Base-by-base conservation (phyloP, 768 basidiomycete genomes). In the Hericium alpestre region DNA sequence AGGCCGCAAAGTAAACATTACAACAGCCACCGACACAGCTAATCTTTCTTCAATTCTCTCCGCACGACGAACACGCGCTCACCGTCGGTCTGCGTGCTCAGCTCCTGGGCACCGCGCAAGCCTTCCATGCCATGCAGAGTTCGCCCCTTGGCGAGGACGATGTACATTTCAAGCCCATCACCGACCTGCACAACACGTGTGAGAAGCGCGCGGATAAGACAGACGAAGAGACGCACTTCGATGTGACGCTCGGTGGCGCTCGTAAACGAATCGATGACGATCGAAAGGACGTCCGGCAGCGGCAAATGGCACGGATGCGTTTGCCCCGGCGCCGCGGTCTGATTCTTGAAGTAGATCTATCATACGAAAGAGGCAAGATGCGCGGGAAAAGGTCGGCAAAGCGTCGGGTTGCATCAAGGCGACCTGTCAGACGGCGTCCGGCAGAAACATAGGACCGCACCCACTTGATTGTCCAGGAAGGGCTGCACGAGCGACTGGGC, bases 271-370 rank as follows among this genome's bases (percentile, higher is more conserved):
- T 99, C 95, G 59, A 92, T 88, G 64, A 97, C 91, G 68, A 99
- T 81, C 32, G 81, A 74, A 55, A 96, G 74, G 8, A 97, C 93
- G 11, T 83, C 83, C 22, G 77, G 67, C 58, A 99, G 76, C 15
- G 93, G 87, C 46, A 98, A 74, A 72, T 94, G 89, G 43, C 75
- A 74, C 20, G 95, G 92, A 65, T 90, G 87, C 46, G 81, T 74
- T 38, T 79, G 79, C 46, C 86, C 88, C 9, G 82, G 78, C 53
- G 83, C 84, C 53, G 88, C 77, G 38, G 74, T 78, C 71, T 97
- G 94, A 71, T 99, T 99, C 80, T 90, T 93, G 77, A 93, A 95
- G 80, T 96, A 95, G 67, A 98, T 91, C 94, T 98, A 70, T 52
- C 64, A 15, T 59, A 59, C 55, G 16, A 25, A 39, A 38, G 54